Evolutionary conservation across 106 monocot species (phyloP), one percentile per base, ranked within the genome.

Genomic region (Dioscorea alata): DNA sequence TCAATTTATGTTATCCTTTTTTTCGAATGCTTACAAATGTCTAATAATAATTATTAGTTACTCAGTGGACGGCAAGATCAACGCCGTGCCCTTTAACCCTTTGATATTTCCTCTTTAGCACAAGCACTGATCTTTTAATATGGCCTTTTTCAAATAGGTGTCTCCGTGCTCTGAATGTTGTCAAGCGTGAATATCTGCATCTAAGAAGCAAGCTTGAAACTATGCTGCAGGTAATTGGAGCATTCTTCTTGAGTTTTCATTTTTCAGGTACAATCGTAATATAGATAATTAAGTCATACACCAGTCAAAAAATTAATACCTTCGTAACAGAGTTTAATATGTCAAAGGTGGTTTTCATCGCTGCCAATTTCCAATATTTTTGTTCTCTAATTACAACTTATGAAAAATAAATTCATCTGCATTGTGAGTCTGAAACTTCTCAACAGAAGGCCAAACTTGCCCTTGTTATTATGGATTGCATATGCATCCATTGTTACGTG

Each of bases 141-240:
- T 25, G 16, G 28, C 28, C 25, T 35, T 63, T 63, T 50, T 20
- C 19, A 17, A 18, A 15, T 31, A 72, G 72, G 51, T 72, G 72
- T 33, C 18, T 72, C 4, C 50, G 18, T 31, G 32, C 72, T 23
- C 33, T 72, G 51, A 25, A 63, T 20, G 28, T 63, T 33, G 63
- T 72, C 72, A 62, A 52, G 72, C 24, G 51, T 62, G 51, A 72
- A 21, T 72, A 72, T 33, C 52, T 23, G 51, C 61, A 20, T 50
- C 61, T 72, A 31, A 24, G 62, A 63, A 33, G 50, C 52, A 72
- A 72, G 52, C 63, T 72, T 32, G 63, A 63, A 28, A 63, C 31
- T 6, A 72, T 72, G 72, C 13, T 72, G 7, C 72, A 72, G 72
- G 72, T 72, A 72, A 62, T 52, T 50, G n/a, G 16, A 42, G 5